Evolutionary conservation across 805 yeast species (phyloP).

Genomic region (Teunomyces aglyptinius): DNA sequence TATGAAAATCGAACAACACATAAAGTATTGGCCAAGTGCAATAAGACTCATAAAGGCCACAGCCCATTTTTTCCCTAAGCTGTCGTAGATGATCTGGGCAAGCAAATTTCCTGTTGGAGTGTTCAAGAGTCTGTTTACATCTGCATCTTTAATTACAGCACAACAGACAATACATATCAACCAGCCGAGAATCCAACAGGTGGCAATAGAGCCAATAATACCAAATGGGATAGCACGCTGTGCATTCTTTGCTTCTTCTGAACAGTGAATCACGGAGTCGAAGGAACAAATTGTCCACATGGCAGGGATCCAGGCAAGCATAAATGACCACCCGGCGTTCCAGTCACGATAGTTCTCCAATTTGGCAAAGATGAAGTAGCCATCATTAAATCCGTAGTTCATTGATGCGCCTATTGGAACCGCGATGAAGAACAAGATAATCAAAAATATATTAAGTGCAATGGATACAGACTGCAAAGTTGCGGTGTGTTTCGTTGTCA

Average conservation of each 20-base stretch:
- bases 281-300: slow-evolving; percentile 77
- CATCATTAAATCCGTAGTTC: slow-evolving; percentile 31
- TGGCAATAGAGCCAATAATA: slow-evolving; percentile 55
- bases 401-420: slow-evolving; percentile 56
- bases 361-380: slow-evolving; percentile 53
- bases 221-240: slow-evolving; percentile 64
- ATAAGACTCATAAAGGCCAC: slow-evolving; percentile 59
- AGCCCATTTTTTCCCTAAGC: slow-evolving; percentile 65
- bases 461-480: slow-evolving; percentile 60
- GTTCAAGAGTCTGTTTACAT: slow-evolving; percentile 38
- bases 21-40: slow-evolving; percentile 59
- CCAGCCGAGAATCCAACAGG: slow-evolving; percentile 61
- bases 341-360: slow-evolving; percentile 52
- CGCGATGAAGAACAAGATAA: slow-evolving; percentile 58
- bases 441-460: slow-evolving; percentile 49
- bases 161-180: slow-evolving; percentile 50
- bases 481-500: slow-evolving; percentile 57
- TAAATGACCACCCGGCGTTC: slow-evolving; percentile 59
- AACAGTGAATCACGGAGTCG: slow-evolving; percentile 70
- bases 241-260: slow-evolving; percentile 68
- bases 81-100: slow-evolving; percentile 62
- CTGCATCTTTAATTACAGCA: slow-evolving; percentile 53
- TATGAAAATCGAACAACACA: slow-evolving; percentile 62
- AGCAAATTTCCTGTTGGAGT: slow-evolving; percentile 57
- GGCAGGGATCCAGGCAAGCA: slow-evolving; percentile 61